A percentile compares a stretch with the other conserved stretches of the same genome.
Conservation (phyloP, 129 eudicot species). For the Flaveria trinervia region DNA sequence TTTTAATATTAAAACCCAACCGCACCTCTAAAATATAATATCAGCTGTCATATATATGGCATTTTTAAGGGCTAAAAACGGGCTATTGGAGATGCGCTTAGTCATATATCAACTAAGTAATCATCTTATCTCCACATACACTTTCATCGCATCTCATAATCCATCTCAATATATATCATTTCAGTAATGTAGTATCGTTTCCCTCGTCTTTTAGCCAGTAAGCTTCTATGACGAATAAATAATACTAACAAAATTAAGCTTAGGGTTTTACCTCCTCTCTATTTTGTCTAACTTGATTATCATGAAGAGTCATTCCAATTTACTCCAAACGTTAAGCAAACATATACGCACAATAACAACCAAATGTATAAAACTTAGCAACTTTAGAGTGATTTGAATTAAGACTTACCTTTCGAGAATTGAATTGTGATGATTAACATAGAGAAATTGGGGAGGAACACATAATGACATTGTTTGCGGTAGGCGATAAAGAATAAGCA, state of each 20-base stretch:
- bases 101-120: no score
- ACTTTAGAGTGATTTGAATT: conserved; percentile 1
- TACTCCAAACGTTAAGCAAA: conserved; percentile 3
- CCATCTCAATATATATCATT: neutral
- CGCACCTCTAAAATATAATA: no score
- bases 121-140: no score
- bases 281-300: neutral
- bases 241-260: neutral
- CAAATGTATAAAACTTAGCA: neutral
- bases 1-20: no score
- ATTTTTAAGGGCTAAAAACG: no score
- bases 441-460: conserved; percentile 24
- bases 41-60: no score
- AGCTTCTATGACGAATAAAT: neutral
- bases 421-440: conserved; percentile 12
- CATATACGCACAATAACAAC: neutral
- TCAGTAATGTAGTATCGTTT: neutral
- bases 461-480: conserved; percentile 23
- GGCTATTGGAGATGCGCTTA: no score
- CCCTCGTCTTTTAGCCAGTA: no score
- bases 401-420: conserved; percentile 30
- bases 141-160: neutral
- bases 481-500: conserved; percentile 1
- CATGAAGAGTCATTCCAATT: neutral
- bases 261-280: neutral